Evolutionary conservation across 2,329 filamentous ascomycete species (phyloP).

Genomic region (Sarocladium oryzae): DNA sequence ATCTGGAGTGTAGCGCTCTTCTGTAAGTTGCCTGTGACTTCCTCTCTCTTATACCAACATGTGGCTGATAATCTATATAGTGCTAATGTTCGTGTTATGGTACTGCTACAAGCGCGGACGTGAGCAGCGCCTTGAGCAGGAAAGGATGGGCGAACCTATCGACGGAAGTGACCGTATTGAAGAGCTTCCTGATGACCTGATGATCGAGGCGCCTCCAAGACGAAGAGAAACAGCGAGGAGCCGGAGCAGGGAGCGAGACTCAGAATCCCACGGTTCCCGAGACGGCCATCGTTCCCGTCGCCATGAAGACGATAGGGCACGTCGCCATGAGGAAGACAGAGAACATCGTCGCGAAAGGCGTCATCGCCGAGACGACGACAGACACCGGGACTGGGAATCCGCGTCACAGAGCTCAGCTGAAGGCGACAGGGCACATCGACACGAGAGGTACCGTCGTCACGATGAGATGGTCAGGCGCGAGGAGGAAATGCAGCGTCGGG

Average conservation of each 20-base stretch:
- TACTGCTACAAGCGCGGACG: slow-evolving; percentile 95
- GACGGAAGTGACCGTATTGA: slow-evolving; percentile 37
- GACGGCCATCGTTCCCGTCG: neutral
- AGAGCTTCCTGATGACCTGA: slow-evolving; percentile 42
- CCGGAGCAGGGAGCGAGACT: neutral
- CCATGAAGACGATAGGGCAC: neutral
- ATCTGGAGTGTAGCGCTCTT: slow-evolving; percentile 86
- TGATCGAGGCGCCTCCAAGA: slow-evolving; percentile 1
- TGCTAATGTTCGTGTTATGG: slow-evolving; percentile 91
- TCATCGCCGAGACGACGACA: neutral
- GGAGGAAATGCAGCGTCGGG: slow-evolving; percentile 6
- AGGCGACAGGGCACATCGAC: slow-evolving; percentile 4
- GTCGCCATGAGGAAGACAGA: slow-evolving; percentile 4
- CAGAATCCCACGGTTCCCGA: neutral
- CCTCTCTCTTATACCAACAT: slow-evolving; percentile 8
- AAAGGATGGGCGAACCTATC: slow-evolving; percentile 33
- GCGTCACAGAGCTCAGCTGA: neutral
- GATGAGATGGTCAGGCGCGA: slow-evolving; percentile 2
- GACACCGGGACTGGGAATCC: neutral
- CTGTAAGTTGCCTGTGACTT: slow-evolving; percentile 46
- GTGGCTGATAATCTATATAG: slow-evolving; percentile 30
- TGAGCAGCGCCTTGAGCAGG: slow-evolving; percentile 69
- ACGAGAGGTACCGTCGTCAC: slow-evolving; percentile 5
- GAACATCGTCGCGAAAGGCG: neutral
- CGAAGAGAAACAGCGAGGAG: neutral